These are phyloP conservation scores for Pisolithus marmoratus DNA, from an alignment of 768 basidiomycete genomes.

Conservation along the genomic window DNA sequence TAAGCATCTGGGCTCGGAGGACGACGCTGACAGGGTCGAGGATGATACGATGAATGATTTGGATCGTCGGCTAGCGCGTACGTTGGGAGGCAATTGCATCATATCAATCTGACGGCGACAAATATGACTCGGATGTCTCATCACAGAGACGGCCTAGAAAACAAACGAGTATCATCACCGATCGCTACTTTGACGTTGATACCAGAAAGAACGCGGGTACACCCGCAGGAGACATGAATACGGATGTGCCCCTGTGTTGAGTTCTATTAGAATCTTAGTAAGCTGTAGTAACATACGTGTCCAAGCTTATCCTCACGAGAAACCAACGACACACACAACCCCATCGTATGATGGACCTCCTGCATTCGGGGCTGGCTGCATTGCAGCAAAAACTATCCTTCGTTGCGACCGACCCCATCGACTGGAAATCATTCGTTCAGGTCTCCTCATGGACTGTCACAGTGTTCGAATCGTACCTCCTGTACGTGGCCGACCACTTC, in stretches of 20 bases:
- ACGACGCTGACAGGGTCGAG: slow-evolving; percentile 38
- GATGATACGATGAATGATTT: slow-evolving; percentile 46
- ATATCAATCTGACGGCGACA: slow-evolving; percentile 43
- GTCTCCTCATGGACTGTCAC: slow-evolving; percentile 69
- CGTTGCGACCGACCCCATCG: slow-evolving; percentile 63
- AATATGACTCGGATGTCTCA: slow-evolving; percentile 47
- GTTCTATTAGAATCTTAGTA: too few relatives aligned
- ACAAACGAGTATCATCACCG: slow-evolving; percentile 66
- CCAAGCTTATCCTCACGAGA: too few relatives aligned
- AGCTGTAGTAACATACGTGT: too few relatives aligned
- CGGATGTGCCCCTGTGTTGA: too few relatives aligned
- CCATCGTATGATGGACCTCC: slow-evolving; percentile 55
- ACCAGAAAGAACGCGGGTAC: slow-evolving; percentile 19
- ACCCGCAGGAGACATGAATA: slow-evolving; percentile 7
- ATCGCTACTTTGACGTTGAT: slow-evolving; percentile 52
- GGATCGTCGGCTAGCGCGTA: slow-evolving; percentile 69
- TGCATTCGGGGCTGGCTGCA: slow-evolving; percentile 50
- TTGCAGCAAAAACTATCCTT: slow-evolving; percentile 65
- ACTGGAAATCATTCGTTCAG: slow-evolving; percentile 84
- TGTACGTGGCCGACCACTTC: slow-evolving; percentile 47
- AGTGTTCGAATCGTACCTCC: slow-evolving; percentile 81
- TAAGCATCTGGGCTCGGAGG: slow-evolving; percentile 53
- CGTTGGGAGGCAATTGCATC: slow-evolving; percentile 43
- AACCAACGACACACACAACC: too few relatives aligned
- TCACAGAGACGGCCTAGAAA: slow-evolving; percentile 36